Conservation (phyloP, 2,329 filamentous ascomycete genomes). For the Daldinia sp. region DNA sequence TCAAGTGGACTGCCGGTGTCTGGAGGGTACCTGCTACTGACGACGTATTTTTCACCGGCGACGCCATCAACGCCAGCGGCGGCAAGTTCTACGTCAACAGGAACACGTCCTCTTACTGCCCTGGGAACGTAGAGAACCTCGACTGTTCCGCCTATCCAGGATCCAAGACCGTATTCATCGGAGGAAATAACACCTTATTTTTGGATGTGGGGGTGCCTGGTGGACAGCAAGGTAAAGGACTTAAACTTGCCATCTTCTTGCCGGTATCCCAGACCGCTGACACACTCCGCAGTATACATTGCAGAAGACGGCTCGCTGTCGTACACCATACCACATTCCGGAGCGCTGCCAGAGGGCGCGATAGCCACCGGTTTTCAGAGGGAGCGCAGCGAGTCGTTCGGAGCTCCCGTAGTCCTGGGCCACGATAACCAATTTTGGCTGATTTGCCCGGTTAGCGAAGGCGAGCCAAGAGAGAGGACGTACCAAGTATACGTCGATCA, state of each 20-base stretch:
- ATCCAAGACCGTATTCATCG: slow-evolving; percentile 29
- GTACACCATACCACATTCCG: slow-evolving; percentile 37
- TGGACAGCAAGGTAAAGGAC: slow-evolving; percentile 37
- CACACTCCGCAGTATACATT: slow-evolving; percentile 32
- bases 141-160: slow-evolving; percentile 34
- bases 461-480: slow-evolving; percentile 30
- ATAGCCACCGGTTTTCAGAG: slow-evolving; percentile 30
- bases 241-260: background rate
- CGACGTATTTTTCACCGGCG: slow-evolving; percentile 23
- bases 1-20: slow-evolving; percentile 30
- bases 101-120: slow-evolving; percentile 36
- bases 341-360: slow-evolving; percentile 30
- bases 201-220: slow-evolving; percentile 36
- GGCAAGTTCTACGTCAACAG: slow-evolving; percentile 40
- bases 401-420: slow-evolving; percentile 8
- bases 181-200: slow-evolving; percentile 26
- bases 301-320: slow-evolving; percentile 38
- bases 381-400: slow-evolving; percentile 18
- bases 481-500: slow-evolving; percentile 34
- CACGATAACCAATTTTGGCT: slow-evolving; percentile 9
- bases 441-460: slow-evolving; percentile 34
- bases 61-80: slow-evolving; percentile 37
- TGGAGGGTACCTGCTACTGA: slow-evolving; percentile 17
- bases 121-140: slow-evolving; percentile 18
- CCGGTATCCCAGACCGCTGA: background rate